Evolutionary conservation across 1,284 basidiomycete genomes (phyloP), one percentile per base, ranked within the genome.

Genomic region (Cryptococcus sp.): DNA sequence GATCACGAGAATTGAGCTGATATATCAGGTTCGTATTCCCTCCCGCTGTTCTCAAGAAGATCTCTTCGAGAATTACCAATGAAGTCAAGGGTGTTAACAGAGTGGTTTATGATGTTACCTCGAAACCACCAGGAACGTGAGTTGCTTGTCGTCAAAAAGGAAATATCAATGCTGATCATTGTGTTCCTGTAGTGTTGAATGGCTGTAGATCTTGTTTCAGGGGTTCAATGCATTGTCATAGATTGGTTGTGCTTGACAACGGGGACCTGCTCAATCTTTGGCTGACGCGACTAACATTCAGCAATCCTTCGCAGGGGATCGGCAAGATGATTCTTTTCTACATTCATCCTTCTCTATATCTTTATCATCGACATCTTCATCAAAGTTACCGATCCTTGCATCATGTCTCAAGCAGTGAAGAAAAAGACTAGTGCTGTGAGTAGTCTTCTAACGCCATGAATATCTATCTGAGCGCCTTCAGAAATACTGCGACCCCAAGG

Each of bases 31-130:
- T 89, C 79, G 86, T 90, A 33, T 99, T 98, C 83, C 93, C 95
- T n/a, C 80, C 90, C 23, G 87, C 89, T 46, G 87, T 98, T 15
- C 79, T 99, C 58, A 85, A 88, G 65, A 86, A 87, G 68, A 93
- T 98, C 67, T 97, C 93, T 23, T 95, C 91, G 53, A 84, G 96
- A 54, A 98, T 99, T 69, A 99, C 96, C 46, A 99, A 98, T 78
- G 96, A 99, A 79, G 74, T 77, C 59, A 72, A 73, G 57, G 95
- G 95, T 31, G 86, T 98, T 72, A 96, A 96, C 79, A 86, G 92
- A 45, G 88, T 95, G 46, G 90, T 89, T 5, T 96, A 96, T 74
- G 96, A 99, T 74, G 91, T 98, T 58, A 96, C 95, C 13, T 93
- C 89, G 58, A 98, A 99, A 80, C 96, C 95, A 43, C 95, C 96